Evolutionary conservation across 2,329 filamentous ascomycete genomes (phyloP).

Genomic region (Ceratocystis smalleyi): DNA sequence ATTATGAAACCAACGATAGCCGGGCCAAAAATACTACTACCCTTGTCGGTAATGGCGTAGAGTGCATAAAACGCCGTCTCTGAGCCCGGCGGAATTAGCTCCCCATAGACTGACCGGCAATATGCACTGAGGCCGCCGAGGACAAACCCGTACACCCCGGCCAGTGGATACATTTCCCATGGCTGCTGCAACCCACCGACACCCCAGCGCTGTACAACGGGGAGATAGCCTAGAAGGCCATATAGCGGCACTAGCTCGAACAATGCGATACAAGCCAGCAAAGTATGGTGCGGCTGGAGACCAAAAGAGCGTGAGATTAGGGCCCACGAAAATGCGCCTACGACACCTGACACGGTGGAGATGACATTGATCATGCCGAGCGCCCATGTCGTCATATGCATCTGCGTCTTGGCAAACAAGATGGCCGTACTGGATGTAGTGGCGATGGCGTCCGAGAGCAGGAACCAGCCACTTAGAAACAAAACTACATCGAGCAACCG

Average conservation of each 20-base stretch:
- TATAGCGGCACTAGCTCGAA: constrained; percentile 92
- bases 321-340: constrained; percentile 83
- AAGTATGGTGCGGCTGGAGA: constrained; percentile 69
- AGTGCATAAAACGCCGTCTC: constrained; percentile 94
- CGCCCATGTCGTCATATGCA: constrained; percentile 78
- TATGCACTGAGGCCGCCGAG: constrained; percentile 86
- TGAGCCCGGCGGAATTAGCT: constrained; percentile 83
- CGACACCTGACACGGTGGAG: constrained; percentile 65
- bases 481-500: constrained; percentile 57
- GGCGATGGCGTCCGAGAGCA: constrained; percentile 84
- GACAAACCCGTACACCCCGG: constrained; percentile 81
- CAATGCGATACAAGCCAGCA: constrained; percentile 75
- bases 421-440: constrained; percentile 91
- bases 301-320: constrained; percentile 54
- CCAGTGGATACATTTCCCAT: constrained; percentile 93
- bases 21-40: constrained; percentile 82
- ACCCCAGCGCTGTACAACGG: constrained; percentile 57
- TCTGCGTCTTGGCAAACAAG: constrained; percentile 82
- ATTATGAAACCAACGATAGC: constrained; percentile 89
- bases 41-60: constrained; percentile 96
- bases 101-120: constrained; percentile 80
- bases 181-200: constrained; percentile 77
- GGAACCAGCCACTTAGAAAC: constrained; percentile 81
- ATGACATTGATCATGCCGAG: constrained; percentile 90
- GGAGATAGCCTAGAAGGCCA: constrained; percentile 74